Conservation (phyloP, 345 rosid species). For the Hypericum androsaemum region DNA sequence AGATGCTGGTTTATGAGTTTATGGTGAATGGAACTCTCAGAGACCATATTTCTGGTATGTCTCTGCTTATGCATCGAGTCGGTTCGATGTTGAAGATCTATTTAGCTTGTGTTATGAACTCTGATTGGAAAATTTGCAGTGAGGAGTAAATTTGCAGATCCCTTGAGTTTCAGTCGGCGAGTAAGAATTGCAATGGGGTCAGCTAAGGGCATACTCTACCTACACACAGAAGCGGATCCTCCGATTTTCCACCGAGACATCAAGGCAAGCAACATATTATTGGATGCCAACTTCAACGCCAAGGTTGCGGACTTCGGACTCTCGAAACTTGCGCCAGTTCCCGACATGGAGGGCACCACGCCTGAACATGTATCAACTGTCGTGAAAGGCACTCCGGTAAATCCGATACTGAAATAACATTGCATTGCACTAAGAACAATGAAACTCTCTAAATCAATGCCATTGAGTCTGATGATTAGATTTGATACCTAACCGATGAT, state of each 20-base stretch:
- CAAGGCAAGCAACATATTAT: conserved; percentile 81
- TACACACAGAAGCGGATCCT: conserved; percentile 90
- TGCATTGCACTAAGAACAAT: too few relatives aligned
- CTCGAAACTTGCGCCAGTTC: conserved; percentile 81
- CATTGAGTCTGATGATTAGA: too few relatives aligned
- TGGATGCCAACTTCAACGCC: conserved; percentile 59
- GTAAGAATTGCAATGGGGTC: conserved; percentile 64
- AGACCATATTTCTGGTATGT: conserved; percentile 77
- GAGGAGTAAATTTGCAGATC: conserved; percentile 27
- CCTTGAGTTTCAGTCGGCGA: conserved; percentile 57
- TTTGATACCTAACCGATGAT: too few relatives aligned
- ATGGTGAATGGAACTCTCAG: conserved; percentile 84
- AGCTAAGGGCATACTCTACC: conserved; percentile 75
- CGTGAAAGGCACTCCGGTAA: conserved; percentile 90
- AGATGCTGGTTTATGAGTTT: conserved; percentile 93
- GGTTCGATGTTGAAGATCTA: too few relatives aligned
- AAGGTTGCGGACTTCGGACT: conserved; percentile 97
- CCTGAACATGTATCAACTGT: conserved; percentile 79
- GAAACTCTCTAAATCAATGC: too few relatives aligned
- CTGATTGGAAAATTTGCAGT: conserved; percentile 38
- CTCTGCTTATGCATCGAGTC: too few relatives aligned
- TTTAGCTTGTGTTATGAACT: too few relatives aligned
- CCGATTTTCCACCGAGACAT: conserved; percentile 92
- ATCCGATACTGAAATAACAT: conserved; percentile 1
- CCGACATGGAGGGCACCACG: conserved; percentile 52